Evolutionary conservation across 768 basidiomycete genomes (phyloP), one percentile per base, ranked within the genome.

Genomic region (Tricholoma bakamatsutake): DNA sequence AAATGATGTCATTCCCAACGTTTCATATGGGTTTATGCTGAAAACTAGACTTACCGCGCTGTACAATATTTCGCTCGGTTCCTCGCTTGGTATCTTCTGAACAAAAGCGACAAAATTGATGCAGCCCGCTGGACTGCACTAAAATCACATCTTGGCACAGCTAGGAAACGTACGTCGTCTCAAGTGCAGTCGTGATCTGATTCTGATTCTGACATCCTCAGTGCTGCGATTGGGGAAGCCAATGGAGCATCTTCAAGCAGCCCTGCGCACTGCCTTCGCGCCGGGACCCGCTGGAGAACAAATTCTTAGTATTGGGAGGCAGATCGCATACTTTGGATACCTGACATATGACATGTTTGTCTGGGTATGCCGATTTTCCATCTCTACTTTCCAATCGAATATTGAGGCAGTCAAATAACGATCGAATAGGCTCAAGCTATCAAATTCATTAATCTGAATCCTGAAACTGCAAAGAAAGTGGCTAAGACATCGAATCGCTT

Each of bases 191-290:
- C 11, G 28, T 46, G 40, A 33, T 54, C 56, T 50, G 59, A 11
- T 21, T 54, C 52, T 39, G 51, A 52, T 58, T 51, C 52, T 43
- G 9, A 34, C 39, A 8, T 24, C 30, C 42, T 15, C 60, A 98
- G 96, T 97, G 35, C 77, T 98, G 79, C 85, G 97, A 13, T 76
- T 99, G 52, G 93, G 93, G 62, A 96, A 98, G 71, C 93, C 94
- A 7, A 62, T 95, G 59, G 97, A 99, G 67, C 93, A 97, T 71
- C 76, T 95, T 5, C 96, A 98, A 68, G 84, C 92, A 1, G 94
- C 92, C 30, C 73, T 97, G 45, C 86, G 85, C 51, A 85, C 88
- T 17, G 73, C 83, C 3, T 70, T 84, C 27, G 67, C 79, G 1
- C 59, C 81, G 4, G 77, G 77, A 5, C 80, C 84, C 54, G 61